Percentiles rank a stretch among this genome's conserved stretches.
phyloP scores from a whole-genome alignment of 208 protist genomes.

The Crithidia fasciculata region DNA sequence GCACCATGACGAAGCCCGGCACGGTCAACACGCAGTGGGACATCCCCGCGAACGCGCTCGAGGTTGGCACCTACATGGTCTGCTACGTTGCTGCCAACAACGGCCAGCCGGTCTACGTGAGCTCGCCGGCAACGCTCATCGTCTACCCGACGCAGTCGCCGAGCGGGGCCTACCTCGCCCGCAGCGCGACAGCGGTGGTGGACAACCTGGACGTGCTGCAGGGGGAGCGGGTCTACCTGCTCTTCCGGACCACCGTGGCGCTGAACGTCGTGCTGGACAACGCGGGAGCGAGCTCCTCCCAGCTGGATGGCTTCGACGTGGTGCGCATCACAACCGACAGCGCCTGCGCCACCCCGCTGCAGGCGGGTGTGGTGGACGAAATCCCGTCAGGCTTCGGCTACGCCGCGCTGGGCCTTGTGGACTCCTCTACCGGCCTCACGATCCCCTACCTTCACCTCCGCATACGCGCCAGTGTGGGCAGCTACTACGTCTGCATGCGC shows the following conservation, averaged over 20 bases:
- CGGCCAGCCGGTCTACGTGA: constrained; percentile 64
- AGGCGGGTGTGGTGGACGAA: constrained; percentile 33
- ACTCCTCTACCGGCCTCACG: constrained; percentile 22
- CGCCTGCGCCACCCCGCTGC: constrained; percentile 40
- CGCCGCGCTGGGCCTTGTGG: constrained; percentile 38
- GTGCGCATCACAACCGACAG: constrained; percentile 63
- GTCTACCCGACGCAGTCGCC: constrained; percentile 77
- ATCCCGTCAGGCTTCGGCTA: constrained; percentile 83
- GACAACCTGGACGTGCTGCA: constrained; percentile 46
- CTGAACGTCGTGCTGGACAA: constrained; percentile 67
- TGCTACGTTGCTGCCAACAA: constrained; percentile 76
- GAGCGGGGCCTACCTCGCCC: constrained; percentile 66
- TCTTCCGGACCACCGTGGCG: constrained; percentile 72
- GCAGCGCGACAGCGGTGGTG: constrained; percentile 16
- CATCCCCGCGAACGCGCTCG: constrained; percentile 45
- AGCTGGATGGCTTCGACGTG: constrained; percentile 30
- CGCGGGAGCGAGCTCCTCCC: constrained; percentile 22
- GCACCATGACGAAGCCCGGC: constrained; percentile 35
- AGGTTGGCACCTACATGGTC: constrained; percentile 66
- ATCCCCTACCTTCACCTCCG: constrained; percentile 81
- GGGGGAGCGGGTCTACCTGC: constrained; percentile 83
- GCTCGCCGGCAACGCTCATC: constrained; percentile 47
- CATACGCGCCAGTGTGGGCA: constrained; percentile 54
- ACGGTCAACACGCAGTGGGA: constrained; percentile 67
- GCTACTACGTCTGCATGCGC: constrained; percentile 82